phyloP scores from a whole-genome alignment of 2,329 filamentous ascomycete species.

The Alternaria longipes region DNA sequence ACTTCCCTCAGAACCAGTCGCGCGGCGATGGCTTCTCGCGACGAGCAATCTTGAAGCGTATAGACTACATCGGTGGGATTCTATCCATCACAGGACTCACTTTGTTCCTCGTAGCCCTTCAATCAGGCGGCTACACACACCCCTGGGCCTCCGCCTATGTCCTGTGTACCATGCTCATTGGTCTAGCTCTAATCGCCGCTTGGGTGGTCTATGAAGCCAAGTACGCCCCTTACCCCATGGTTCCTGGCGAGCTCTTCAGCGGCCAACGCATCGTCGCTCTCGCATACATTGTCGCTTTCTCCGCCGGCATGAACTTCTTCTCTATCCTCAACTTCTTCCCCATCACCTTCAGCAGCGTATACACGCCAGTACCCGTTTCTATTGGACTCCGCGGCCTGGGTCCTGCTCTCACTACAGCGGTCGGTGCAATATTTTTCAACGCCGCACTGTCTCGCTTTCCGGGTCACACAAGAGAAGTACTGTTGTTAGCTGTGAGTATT shows the following conservation, averaged over 20 bases:
- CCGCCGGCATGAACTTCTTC: neutral
- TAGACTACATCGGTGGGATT: constrained; percentile 21
- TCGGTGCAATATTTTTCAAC: constrained; percentile 35
- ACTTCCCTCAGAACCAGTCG: constrained; percentile 45
- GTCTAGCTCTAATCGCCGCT: constrained; percentile 39
- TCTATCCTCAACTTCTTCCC: neutral
- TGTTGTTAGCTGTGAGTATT: constrained; percentile 42
- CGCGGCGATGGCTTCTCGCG: constrained; percentile 22
- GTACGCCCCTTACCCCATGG: neutral
- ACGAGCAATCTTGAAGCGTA: neutral
- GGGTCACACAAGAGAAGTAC: constrained; percentile 33
- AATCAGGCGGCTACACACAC: constrained; percentile 53
- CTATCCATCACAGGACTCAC: constrained; percentile 46
- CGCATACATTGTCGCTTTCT: neutral
- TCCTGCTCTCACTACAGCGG: neutral
- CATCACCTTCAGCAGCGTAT: neutral
- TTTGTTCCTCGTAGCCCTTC: constrained; percentile 52
- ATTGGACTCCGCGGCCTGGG: neutral
- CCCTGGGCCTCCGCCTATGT: constrained; percentile 52
- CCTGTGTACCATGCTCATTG: constrained; percentile 49
- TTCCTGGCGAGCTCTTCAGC: neutral
- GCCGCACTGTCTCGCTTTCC: constrained; percentile 39
- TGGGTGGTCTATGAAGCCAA: constrained; percentile 27
- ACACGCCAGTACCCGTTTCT: neutral
- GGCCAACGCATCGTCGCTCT: neutral